Evolutionary conservation across 495 filamentous ascomycete genomes (phyloP), one percentile per base, ranked within the genome.

Genomic region (Bathelium albidoporum): DNA sequence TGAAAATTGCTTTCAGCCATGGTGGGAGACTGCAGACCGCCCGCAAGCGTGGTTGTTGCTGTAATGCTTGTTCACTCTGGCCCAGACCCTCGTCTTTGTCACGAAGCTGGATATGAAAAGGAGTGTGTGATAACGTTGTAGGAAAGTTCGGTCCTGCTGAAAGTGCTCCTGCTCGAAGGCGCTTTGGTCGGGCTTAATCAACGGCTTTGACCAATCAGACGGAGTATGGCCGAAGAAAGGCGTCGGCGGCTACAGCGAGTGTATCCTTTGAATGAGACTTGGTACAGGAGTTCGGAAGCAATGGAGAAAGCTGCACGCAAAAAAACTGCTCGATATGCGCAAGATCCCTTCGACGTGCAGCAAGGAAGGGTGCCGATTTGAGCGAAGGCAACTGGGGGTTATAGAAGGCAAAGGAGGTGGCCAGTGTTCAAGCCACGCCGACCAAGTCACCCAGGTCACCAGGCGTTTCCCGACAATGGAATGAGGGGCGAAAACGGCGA

Each of bases 1-100:
- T 92, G 87, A 73, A 97, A 95, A 70, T 79, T 75, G 75, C 49
- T 29, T 24, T 95, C 92, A 66, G 88, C 81, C 91, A 95, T 96
- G 78, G 71, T 77, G 73, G 65, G 68, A 64, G 64, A 62, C 59
- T 20, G 29, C 39, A 41, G 39, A 14, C 60, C 24, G 5, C 24
- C 49, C 22, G 49, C 49, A 16, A 4, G 49, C 24, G 49, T 29
- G 61, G 31, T 24, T 20, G 39, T 31, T 52, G 41, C 12, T 45
- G 61, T 32, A 4, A 11, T 34, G 34, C 20, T 45, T 49, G 60
- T 20, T 41, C 26, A 29, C 18, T 62, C 24, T 34, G 16, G 12
- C 11, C 26, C 2, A 20, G 24, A 9, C n/a, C 28, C 18, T 24
- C 4, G 58, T 9, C 12, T 22, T 22, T 14, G 31, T n/a, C 31